Evolutionary conservation across 1,139 yeast genomes (phyloP).

Genomic region (Scheffersomyces quercinus): DNA sequence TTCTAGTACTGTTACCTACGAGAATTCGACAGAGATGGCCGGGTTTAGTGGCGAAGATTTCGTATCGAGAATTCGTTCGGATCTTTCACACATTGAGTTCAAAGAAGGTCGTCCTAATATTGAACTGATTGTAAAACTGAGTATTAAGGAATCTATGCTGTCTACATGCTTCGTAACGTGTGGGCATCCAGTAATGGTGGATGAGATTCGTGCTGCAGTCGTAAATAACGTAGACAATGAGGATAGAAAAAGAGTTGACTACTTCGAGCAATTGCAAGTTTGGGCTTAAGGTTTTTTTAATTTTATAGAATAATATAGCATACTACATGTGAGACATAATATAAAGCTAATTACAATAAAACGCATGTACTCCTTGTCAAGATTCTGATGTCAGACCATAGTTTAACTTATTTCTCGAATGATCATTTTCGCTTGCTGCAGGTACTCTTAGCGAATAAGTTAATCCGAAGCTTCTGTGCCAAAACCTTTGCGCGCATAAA

Average conservation of each 20-base stretch:
- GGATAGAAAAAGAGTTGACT: constrained; percentile 16
- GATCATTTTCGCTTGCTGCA: too few species aligned
- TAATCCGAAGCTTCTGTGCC: too few species aligned
- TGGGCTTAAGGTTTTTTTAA: constrained; percentile 12
- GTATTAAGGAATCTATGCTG: constrained; percentile 24
- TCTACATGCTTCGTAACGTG: constrained; percentile 36
- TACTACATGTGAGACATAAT: too few species aligned
- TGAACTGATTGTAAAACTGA: constrained; percentile 19
- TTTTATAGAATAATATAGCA: too few species aligned
- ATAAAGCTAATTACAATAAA: too few species aligned
- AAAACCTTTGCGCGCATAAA: too few species aligned
- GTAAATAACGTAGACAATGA: constrained; percentile 6
- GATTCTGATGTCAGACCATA: too few species aligned
- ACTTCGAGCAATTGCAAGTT: constrained; percentile 18
- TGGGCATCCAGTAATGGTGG: constrained; percentile 38
- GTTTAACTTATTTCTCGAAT: too few species aligned
- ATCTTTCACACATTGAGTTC: constrained; percentile 21
- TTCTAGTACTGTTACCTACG: constrained; percentile 1
- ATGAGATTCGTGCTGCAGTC: constrained; percentile 13
- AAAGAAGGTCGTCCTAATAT: constrained; percentile 33
- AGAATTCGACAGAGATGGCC: constrained; percentile 1
- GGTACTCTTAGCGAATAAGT: too few species aligned
- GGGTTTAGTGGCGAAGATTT: background rate
- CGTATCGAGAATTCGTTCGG: constrained; percentile 1
- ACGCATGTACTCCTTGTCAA: too few species aligned